Base-by-base conservation (phyloP, 2,329 filamentous ascomycete species). In the Aspergillus calidoustus region DNA sequence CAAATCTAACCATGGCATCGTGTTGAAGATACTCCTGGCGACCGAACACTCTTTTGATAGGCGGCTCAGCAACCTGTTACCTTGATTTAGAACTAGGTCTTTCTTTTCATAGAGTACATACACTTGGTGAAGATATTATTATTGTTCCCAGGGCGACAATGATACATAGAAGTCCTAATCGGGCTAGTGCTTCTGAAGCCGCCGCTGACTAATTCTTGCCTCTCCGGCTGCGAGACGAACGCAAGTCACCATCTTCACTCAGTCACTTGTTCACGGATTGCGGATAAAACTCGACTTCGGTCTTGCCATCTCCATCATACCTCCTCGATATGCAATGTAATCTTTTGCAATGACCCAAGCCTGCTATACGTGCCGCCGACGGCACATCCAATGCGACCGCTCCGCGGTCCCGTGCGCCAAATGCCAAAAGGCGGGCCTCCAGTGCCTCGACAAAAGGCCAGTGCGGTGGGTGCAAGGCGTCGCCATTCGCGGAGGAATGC, bases 341-440 rank as follows among this genome's bases (percentile, higher is more conserved):
- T 15, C 13, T 41, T 13, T 15, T 11, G 31, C 56, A 22, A 68
- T 69, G 64, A 28, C 31, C 19, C 55, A 63, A 9, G 44, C 69
- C 3, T 77, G 75, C 61, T 77, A 75, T 61, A 77, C 75, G 25
- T 77, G 75, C 62, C 73, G 74, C 25, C 73, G 68, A 5, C 72
- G 75, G 49, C 75, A 70, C 54, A 71, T 77, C 48, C 72, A 76
- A 63, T 77, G 75, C 60, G 73, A 75, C 56, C 71, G 66, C 54
- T 66, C 71, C 5, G 57, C 65, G 15, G 53, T 57, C 1, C 75
- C 75, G 7, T 77, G 75, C 53, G 58, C 54, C 28, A 77, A 77
- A 66, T 77, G 75, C 51, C 52, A 68, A 43, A 76, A 72, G 44
- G 69, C 70, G 9, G 75, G 72, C 3, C 31, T 76, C 8, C 69